phyloP scores from a whole-genome alignment of 176 grass and related monocot genomes.

The Rhipidocladum racemiflorum region DNA sequence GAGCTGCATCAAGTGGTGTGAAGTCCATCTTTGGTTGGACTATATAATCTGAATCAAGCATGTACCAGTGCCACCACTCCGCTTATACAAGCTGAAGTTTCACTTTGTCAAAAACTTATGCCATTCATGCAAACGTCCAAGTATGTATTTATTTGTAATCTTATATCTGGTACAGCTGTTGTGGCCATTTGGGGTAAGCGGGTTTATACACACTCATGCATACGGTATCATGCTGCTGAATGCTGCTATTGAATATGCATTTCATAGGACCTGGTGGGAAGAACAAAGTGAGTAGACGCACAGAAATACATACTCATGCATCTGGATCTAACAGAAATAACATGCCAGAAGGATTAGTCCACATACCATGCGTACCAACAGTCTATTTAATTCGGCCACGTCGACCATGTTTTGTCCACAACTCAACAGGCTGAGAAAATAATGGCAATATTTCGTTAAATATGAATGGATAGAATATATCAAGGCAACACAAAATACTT shows the following conservation, averaged over 20 bases:
- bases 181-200: conserved; percentile 87
- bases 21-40: too few relatives aligned
- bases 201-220: conserved; percentile 92
- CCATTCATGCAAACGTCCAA: too few relatives aligned
- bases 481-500: conserved; percentile 24
- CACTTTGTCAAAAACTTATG: too few relatives aligned
- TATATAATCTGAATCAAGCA: too few relatives aligned
- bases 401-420: conserved; percentile 84
- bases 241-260: conserved; percentile 78
- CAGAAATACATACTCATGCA: too few relatives aligned
- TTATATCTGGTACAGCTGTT: conserved; percentile 50
- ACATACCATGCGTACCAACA: conserved; percentile 87
- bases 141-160: not conserved
- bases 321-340: not conserved
- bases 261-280: conserved; percentile 71
- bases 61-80: too few relatives aligned
- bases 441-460: not conserved
- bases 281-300: not conserved
- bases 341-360: not conserved
- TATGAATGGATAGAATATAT: not conserved
- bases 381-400: conserved; percentile 90
- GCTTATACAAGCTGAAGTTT: too few relatives aligned
- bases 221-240: conserved; percentile 92
- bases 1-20: too few relatives aligned
- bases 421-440: conserved; percentile 67